Evolutionary conservation across 2,329 filamentous ascomycete species (phyloP).

Genomic region (Colletotrichum tropicicola): DNA sequence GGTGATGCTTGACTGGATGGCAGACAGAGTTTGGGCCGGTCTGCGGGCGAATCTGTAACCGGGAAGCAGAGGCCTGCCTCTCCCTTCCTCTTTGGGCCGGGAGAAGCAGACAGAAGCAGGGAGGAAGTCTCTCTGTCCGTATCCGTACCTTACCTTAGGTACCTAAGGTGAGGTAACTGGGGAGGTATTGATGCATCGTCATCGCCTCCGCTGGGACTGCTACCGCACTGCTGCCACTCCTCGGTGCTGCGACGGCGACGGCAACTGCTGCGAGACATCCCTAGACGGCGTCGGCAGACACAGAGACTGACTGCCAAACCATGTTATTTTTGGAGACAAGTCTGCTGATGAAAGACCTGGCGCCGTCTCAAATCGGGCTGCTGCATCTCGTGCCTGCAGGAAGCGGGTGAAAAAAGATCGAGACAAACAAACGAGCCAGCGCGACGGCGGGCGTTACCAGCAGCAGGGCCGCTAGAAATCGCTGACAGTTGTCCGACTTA

Average conservation of each 20-base stretch:
- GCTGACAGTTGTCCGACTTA: conserved; percentile 20
- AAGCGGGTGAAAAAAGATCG: neutral
- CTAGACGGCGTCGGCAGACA: neutral
- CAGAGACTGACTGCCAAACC: neutral
- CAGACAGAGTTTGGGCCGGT: neutral
- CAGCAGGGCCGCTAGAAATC: conserved; percentile 4
- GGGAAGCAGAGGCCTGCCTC: neutral
- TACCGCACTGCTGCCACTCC: neutral
- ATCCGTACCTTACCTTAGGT: too few relatives aligned
- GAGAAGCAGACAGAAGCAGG: conserved; percentile 1
- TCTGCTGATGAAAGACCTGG: conserved; percentile 6
- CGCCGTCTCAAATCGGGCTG: neutral
- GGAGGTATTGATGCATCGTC: neutral
- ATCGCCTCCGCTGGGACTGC: neutral
- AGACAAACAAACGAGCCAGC: neutral
- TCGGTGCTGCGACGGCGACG: neutral
- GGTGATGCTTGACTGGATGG: too few relatives aligned
- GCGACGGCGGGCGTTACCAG: conserved; percentile 10
- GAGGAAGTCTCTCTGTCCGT: too few relatives aligned
- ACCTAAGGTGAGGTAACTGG: too few relatives aligned
- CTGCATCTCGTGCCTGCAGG: conserved; percentile 8
- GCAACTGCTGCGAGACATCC: neutral
- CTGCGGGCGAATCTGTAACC: neutral
- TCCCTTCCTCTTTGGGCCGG: neutral
- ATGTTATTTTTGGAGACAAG: conserved; percentile 10